These are phyloP conservation scores for Leccinum longicurvipes DNA, from an alignment of 768 basidiomycete species.

Conservation along the genomic window DNA sequence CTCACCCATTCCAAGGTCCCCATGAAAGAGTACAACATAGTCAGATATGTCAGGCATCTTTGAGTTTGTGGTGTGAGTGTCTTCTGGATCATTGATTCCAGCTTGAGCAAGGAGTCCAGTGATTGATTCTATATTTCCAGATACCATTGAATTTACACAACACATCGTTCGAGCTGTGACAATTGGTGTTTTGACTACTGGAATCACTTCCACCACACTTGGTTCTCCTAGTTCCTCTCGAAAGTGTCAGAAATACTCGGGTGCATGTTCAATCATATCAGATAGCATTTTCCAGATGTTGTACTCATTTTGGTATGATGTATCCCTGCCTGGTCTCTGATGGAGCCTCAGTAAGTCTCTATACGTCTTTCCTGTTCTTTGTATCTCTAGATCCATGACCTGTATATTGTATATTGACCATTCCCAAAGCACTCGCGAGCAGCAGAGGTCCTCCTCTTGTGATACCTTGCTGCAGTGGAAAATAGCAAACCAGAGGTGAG, in stretches of 20 bases:
- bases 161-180: background rate
- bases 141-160: background rate
- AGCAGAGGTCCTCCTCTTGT: background rate
- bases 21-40: background rate
- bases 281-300: background rate
- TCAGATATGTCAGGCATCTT: no score
- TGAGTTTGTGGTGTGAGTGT: background rate
- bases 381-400: no score
- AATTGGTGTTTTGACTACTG: background rate
- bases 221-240: background rate
- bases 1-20: background rate
- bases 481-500: background rate
- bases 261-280: background rate
- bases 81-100: background rate
- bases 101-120: background rate
- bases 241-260: background rate
- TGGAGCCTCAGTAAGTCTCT: background rate
- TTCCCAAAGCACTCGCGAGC: background rate
- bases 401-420: background rate
- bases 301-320: background rate
- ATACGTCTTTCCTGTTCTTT: background rate
- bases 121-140: background rate
- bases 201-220: background rate
- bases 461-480: background rate
- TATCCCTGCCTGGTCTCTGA: no score